These are phyloP conservation scores for Pleodorina starrii DNA, from an alignment of 139 green algal genomes.

Conservation along the genomic window DNA sequence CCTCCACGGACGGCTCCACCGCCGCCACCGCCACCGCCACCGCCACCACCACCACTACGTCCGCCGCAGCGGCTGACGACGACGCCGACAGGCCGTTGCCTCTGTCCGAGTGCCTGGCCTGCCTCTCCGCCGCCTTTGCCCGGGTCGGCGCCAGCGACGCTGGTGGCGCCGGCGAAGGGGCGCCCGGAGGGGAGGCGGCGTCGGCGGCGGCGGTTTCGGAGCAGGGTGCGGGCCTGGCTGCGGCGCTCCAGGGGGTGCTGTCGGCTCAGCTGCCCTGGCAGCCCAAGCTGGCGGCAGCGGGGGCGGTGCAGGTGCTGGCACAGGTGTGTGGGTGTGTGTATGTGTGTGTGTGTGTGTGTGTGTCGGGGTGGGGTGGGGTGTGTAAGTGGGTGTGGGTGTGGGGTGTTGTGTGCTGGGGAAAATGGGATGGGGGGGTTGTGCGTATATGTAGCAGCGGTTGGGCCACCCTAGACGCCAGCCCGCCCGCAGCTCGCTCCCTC, in stretches of 20 bases:
- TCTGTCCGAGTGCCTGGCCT: slow-evolving; percentile 23
- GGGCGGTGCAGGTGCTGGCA: not conserved
- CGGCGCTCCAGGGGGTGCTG: not conserved
- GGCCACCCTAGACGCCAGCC: not conserved
- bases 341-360: not conserved
- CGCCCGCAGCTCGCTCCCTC: too few relatives aligned
- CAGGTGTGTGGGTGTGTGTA: not conserved
- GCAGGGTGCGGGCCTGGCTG: not conserved
- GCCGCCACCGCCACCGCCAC: not conserved
- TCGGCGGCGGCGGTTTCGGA: not conserved
- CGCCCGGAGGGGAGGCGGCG: not conserved
- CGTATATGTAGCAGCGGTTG: not conserved
- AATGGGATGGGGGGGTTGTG: not conserved
- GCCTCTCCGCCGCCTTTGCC: slow-evolving; percentile 36
- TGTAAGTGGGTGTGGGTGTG: not conserved
- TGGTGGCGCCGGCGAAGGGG: not conserved
- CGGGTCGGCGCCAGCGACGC: not conserved
- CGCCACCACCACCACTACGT: not conserved
- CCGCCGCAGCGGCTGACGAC: not conserved
- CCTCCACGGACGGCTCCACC: not conserved
- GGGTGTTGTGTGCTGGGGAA: not conserved
- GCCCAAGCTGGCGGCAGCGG: slow-evolving; percentile 22
- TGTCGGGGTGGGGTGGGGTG: not conserved
- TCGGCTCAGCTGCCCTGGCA: slow-evolving; percentile 7
- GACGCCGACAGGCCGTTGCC: slow-evolving; percentile 22